Evolutionary conservation across 1,139 yeast genomes (phyloP).

Genomic region (Saccharomyces hybrid): DNA sequence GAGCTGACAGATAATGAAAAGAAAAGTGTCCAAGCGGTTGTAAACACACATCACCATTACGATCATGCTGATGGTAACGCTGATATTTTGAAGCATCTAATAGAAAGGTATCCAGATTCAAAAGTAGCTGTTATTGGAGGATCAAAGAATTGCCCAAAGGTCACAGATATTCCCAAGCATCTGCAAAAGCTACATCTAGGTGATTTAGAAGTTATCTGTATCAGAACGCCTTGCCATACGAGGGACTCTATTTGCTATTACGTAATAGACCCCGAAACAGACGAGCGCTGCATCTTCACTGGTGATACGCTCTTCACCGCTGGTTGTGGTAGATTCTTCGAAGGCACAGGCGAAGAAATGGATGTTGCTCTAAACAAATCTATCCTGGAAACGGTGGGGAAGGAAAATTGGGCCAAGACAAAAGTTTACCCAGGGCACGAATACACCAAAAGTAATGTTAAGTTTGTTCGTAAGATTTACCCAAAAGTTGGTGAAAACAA

Average conservation of each 20-base stretch:
- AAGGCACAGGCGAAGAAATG: constrained; percentile 83
- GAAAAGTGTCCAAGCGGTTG: constrained; percentile 57
- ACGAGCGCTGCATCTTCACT: constrained; percentile 72
- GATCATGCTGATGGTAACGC: constrained; percentile 92
- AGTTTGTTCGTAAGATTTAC: constrained; percentile 62
- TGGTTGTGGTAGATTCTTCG: constrained; percentile 96
- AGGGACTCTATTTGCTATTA: constrained; percentile 89
- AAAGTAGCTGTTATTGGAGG: constrained; percentile 72
- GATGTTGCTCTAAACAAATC: constrained; percentile 52
- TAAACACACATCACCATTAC: constrained; percentile 91
- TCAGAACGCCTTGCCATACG: constrained; percentile 97
- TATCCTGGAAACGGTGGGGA: constrained; percentile 52
- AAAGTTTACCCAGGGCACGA: constrained; percentile 89
- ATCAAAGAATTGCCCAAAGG: constrained; percentile 31
- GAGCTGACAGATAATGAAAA: constrained; percentile 34
- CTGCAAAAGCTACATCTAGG: constrained; percentile 41
- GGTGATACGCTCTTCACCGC: constrained; percentile 93
- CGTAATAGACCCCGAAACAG: constrained; percentile 53
- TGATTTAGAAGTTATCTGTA: constrained; percentile 51
- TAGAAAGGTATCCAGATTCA: constrained; percentile 33
- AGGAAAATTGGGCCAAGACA: constrained; percentile 23
- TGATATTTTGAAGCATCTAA: background rate
- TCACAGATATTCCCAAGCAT: constrained; percentile 32
- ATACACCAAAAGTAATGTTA: constrained; percentile 75
- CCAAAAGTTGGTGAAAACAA: constrained; percentile 36